Evolutionary conservation across 192 early-diverging fungal genomes (phyloP), one percentile per base, ranked within the genome.

Genomic region (Spinellus fusiger): DNA sequence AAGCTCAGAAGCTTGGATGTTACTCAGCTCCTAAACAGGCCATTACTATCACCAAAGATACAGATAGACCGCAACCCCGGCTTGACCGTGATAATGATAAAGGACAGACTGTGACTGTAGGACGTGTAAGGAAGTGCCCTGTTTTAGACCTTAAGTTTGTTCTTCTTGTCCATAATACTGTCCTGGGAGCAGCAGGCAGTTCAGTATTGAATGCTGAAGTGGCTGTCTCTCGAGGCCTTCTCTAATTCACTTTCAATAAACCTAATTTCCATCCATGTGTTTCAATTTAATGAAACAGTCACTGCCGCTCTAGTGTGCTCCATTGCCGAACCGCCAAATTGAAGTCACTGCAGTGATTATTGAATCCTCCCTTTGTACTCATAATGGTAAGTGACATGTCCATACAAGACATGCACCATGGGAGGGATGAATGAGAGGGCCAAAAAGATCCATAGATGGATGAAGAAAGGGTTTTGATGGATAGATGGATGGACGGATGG

Each of bases 151-250:
- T 95, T 68, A 95, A 91, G 76, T 93, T 98, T 48, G 86, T 88
- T 9, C 69, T 95, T 29, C 76, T 98, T 13, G 86, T 89, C 23
- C 96, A 98, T 77, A 98, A 98, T 74, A 98, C 96, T 34, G 83
- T 98, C 44, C 80, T 98, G 51, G 96, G 96, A 46, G 96, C 96
- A 20, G 96, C 96, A 22, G 94, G 94, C 46, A 89, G 89, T 55
- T 86, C 88, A 62, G 90, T 98, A 35, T 76, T 98, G 63, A 93
- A 97, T 64, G 96, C 96, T 18, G 96, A 98, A 71, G 80, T 97
- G 46, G 93, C 93, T 16, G 81, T 90, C 38, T 89, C 89, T 57
- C 89, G 90, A 79, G 92, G 90, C 4, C 66, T 86, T 20, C 57
- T 80, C 9, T 72, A 66, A 58, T 32, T 28, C 28, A 58, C n/a